Evolutionary conservation across 2,329 filamentous ascomycete genomes (phyloP).

Genomic region (Verticillium klebahnii): DNA sequence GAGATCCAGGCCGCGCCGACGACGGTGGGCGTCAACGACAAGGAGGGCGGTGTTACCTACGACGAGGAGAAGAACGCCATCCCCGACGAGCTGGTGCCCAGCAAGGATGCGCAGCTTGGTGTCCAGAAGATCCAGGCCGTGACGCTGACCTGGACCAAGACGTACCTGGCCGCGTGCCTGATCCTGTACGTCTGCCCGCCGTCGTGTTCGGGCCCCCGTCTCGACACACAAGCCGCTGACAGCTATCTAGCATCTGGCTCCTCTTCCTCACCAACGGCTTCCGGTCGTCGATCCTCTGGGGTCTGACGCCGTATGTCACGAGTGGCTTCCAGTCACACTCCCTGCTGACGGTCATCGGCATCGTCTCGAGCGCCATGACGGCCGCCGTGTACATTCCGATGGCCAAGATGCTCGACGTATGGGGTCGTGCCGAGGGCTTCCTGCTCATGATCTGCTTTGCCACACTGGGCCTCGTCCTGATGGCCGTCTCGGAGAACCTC

Average conservation of each 20-base stretch:
- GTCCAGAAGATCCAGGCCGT: slow-evolving; percentile 37
- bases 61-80: not conserved
- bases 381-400: slow-evolving; percentile 34
- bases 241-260: slow-evolving; percentile 15
- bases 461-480: slow-evolving; percentile 55
- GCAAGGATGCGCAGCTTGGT: slow-evolving; percentile 24
- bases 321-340: slow-evolving; percentile 61
- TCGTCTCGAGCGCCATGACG: slow-evolving; percentile 47
- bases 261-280: slow-evolving; percentile 47
- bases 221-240: not conserved
- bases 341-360: slow-evolving; percentile 58
- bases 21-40: not conserved
- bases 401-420: slow-evolving; percentile 45
- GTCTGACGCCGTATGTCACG: slow-evolving; percentile 49
- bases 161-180: slow-evolving; percentile 25
- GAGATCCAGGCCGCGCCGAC: slow-evolving; percentile 1
- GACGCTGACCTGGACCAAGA: slow-evolving; percentile 35
- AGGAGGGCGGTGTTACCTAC: not conserved
- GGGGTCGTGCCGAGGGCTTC: slow-evolving; percentile 43
- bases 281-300: slow-evolving; percentile 34
- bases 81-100: slow-evolving; percentile 3
- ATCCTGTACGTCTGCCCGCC: slow-evolving; percentile 20
- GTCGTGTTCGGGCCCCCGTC: not conserved
- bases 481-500: slow-evolving; percentile 54
- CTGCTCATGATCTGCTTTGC: slow-evolving; percentile 34